Base-by-base conservation (phyloP, 805 yeast species). In the Monosporozyma unispora region DNA sequence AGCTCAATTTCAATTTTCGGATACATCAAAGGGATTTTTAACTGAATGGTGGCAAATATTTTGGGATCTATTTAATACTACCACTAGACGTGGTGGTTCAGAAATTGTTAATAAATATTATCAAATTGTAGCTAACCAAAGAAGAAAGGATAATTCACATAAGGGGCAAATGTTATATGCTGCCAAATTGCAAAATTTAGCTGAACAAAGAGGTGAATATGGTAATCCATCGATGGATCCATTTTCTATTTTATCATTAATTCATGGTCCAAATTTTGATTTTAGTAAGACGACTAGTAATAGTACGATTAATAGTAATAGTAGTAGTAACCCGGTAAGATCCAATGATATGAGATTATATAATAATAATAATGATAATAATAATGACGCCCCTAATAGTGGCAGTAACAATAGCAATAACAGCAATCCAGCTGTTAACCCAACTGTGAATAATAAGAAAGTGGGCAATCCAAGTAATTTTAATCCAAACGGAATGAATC, bases 11-110 rank as follows among this genome's bases (percentile, higher is more conserved):
- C 31, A 37, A 22, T 11, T 22, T 56, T 64, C 58, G 75, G 95
- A 87, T 61, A 83, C 93, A 2, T 93, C 95, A 0, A 87, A 83
- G 58, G 93, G 96, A 8, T 89, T 87, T 59, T 69, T 89, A 29
- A 81, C 79, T 59, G 96, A 89, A 64, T 89, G 97, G 97, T 89
- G 96, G 96, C 88, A 81, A 71, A 81, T 90, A 16, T 90, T 89
- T 63, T 89, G 96, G 96, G 96, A 89, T 63, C 82, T 87, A 28
- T 87, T 84, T 66, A 85, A 85, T 60, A 95, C 95, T 2, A 75
- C 87, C 55, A 80, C 85, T 37, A 80, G 78, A 52, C 71, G 81
- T 49, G 82, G 80, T 18, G 79, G 81, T 9, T 76, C 84, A 6
- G 70, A 74, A 2, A 69, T 77, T 50, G 90, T 91, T 3, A 75